Conservation (phyloP, 2,329 filamentous ascomycete genomes). For the Moelleriella libera region DNA sequence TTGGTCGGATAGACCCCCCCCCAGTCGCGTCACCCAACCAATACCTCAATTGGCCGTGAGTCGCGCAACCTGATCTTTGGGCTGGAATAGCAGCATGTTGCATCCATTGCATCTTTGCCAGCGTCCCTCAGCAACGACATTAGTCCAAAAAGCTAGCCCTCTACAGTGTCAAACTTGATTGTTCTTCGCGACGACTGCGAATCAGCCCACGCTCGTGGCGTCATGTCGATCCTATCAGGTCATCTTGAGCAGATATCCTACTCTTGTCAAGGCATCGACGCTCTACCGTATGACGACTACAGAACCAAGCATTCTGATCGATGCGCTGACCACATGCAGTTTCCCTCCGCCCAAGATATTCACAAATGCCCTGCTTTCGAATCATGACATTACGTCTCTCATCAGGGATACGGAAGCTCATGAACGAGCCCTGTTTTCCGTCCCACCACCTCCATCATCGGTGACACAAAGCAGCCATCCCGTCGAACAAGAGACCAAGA, state of each 20-base stretch:
- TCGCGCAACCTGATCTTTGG: too few relatives aligned
- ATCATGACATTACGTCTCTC: slow-evolving; percentile 82
- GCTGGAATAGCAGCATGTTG: too few relatives aligned
- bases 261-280: slow-evolving; percentile 63
- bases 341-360: slow-evolving; percentile 91
- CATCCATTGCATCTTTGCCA: too few relatives aligned
- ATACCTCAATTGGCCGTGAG: too few relatives aligned
- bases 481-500: slow-evolving; percentile 23
- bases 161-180: neutral
- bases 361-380: slow-evolving; percentile 78
- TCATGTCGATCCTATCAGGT: slow-evolving; percentile 53
- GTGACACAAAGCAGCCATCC: slow-evolving; percentile 18
- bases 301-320: neutral
- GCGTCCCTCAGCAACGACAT: too few relatives aligned
- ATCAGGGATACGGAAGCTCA: slow-evolving; percentile 93
- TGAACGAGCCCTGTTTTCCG: slow-evolving; percentile 87
- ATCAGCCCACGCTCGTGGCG: neutral
- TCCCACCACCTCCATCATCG: slow-evolving; percentile 57
- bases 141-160: too few relatives aligned
- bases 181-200: neutral
- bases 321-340: slow-evolving; percentile 27
- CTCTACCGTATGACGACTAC: slow-evolving; percentile 43
- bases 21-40: too few relatives aligned
- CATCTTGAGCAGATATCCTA: slow-evolving; percentile 67
- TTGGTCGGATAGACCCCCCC: too few relatives aligned